phyloP scores from a whole-genome alignment of 176 grass and related monocot genomes.

The Canna indica region DNA sequence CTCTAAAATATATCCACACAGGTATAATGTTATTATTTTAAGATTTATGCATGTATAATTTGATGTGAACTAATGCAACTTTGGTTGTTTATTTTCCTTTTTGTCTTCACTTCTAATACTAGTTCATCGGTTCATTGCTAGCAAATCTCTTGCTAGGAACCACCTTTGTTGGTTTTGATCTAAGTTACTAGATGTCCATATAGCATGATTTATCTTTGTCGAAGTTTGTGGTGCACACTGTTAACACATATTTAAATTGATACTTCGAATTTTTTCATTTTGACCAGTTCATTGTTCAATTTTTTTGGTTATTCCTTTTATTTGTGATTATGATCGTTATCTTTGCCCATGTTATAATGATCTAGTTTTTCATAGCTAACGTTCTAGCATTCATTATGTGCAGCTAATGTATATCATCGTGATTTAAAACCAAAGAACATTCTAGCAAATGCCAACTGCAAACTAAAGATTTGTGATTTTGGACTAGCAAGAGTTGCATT shows the following conservation, averaged over 20 bases:
- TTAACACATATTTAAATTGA: neutral
- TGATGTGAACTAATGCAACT: neutral
- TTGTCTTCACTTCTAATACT: neutral
- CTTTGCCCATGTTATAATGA: constrained; percentile 1
- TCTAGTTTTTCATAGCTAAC: neutral
- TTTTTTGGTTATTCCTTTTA: neutral
- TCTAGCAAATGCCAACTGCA: constrained; percentile 96
- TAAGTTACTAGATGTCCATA: neutral
- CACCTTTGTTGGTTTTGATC: neutral
- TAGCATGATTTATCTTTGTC: too few relatives aligned
- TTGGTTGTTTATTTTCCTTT: neutral
- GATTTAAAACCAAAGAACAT: constrained; percentile 99
- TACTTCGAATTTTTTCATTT: neutral
- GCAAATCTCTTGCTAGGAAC: too few relatives aligned
- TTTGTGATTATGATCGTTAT: neutral
- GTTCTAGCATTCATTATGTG: neutral
- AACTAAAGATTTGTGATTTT: constrained; percentile 99
- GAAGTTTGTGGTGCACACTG: too few relatives aligned
- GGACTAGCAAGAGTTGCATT: constrained; percentile 96
- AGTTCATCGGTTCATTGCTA: neutral
- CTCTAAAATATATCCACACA: constrained; percentile 90
- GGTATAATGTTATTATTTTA: constrained; percentile 29
- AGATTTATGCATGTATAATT: neutral
- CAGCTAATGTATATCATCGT: constrained; percentile 98
- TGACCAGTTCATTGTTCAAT: neutral